Conservation (phyloP, 805 yeast species). For the Wickerhamomyces alni region DNA sequence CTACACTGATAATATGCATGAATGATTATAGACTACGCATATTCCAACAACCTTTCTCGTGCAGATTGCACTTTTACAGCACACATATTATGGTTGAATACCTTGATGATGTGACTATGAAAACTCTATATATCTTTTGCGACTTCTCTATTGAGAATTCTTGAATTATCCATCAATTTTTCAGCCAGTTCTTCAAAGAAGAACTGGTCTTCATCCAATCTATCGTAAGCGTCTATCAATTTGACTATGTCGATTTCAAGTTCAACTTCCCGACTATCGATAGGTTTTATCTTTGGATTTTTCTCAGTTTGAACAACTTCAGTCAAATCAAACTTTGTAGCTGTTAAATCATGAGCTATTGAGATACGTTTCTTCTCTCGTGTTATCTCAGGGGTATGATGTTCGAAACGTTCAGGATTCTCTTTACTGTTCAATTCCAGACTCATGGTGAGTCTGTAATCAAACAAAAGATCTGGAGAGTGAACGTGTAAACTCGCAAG, state of each 20-base stretch:
- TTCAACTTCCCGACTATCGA: constrained; percentile 40
- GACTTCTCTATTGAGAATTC: constrained; percentile 28
- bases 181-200: constrained; percentile 55
- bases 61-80: too few species aligned
- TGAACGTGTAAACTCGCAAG: constrained; percentile 67
- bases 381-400: constrained; percentile 46
- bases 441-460: constrained; percentile 68
- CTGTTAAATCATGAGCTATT: constrained; percentile 67
- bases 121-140: constrained; percentile 3
- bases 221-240: constrained; percentile 34
- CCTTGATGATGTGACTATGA: too few species aligned
- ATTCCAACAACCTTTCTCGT: too few species aligned
- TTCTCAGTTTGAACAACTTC: constrained; percentile 35
- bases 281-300: constrained; percentile 19
- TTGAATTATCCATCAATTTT: constrained; percentile 55
- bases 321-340: constrained; percentile 69
- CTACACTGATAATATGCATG: not conserved
- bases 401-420: constrained; percentile 47
- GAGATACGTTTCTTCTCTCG: constrained; percentile 71
- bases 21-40: too few species aligned
- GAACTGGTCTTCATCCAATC: constrained; percentile 38
- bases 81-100: too few species aligned
- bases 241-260: constrained; percentile 43
- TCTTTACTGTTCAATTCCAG: constrained; percentile 69
- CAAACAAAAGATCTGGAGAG: constrained; percentile 74